Percentiles rank a stretch among this genome's conserved stretches.
Evolutionary conservation across 2,329 filamentous ascomycete genomes (phyloP).

Genomic region (Pseudodiploospora longispora): DNA sequence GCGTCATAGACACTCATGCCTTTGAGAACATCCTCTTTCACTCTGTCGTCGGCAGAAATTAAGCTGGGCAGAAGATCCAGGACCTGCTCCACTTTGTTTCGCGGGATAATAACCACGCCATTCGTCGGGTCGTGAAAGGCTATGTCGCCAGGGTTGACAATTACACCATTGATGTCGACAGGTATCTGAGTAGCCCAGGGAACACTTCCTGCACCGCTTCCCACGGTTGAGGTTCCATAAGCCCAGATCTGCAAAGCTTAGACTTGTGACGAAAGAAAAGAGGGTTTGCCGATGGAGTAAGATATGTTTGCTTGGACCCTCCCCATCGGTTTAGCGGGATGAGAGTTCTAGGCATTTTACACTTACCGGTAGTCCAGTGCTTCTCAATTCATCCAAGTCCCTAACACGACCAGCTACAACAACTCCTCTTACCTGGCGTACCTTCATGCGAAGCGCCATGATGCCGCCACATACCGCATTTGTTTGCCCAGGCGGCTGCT

Average conservation of each 20-base stretch:
- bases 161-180: slow-evolving; percentile 33
- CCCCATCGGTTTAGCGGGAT: too few relatives aligned
- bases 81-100: slow-evolving; percentile 49
- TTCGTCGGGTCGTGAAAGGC: slow-evolving; percentile 63
- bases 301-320: too few relatives aligned
- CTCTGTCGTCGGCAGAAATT: slow-evolving; percentile 46
- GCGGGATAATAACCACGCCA: slow-evolving; percentile 61
- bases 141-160: slow-evolving; percentile 51
- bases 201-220: slow-evolving; percentile 46
- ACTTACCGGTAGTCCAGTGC: slow-evolving; percentile 47
- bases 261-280: slow-evolving; percentile 3
- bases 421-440: slow-evolving; percentile 50
- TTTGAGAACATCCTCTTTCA: slow-evolving; percentile 55
- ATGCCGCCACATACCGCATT: slow-evolving; percentile 72
- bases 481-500: slow-evolving; percentile 55
- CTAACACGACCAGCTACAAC: slow-evolving; percentile 62
- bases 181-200: slow-evolving; percentile 45
- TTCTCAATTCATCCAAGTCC: slow-evolving; percentile 54
- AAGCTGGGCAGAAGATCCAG: slow-evolving; percentile 49
- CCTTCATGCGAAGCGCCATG: slow-evolving; percentile 62
- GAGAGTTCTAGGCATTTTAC: not conserved
- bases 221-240: slow-evolving; percentile 48
- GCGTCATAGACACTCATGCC: slow-evolving; percentile 58
- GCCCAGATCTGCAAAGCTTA: slow-evolving; percentile 41
- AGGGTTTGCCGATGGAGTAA: not conserved